Percentiles rank a stretch among this genome's conserved stretches.
phyloP scores from a whole-genome alignment of 1,284 basidiomycete genomes.

The Leucoagaricus sp. region DNA sequence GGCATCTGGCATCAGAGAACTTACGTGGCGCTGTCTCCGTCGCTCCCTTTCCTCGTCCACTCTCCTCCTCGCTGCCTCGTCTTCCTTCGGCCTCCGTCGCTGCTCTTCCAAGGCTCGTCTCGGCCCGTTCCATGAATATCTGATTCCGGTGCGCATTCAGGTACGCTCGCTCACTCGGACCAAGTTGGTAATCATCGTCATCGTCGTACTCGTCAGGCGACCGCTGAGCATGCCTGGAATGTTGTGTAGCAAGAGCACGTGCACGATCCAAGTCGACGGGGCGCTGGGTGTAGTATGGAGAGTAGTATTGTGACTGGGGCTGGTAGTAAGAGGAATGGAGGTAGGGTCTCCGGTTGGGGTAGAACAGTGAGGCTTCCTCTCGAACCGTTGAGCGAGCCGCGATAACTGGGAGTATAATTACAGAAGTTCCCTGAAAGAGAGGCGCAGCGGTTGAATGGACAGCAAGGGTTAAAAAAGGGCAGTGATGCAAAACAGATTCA shows the following conservation, averaged over 20 bases:
- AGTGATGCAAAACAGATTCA: too few relatives aligned
- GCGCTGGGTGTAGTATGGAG: too few relatives aligned
- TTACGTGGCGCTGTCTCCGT: slow-evolving; percentile 13
- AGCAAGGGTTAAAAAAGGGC: too few relatives aligned
- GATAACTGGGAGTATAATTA: too few relatives aligned
- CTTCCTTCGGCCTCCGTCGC: slow-evolving; percentile 22
- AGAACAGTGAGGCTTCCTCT: slow-evolving; percentile 20
- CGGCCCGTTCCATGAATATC: slow-evolving; percentile 20
- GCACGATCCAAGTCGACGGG: slow-evolving; percentile 16
- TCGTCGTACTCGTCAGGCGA: slow-evolving; percentile 35
- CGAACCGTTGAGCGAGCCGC: too few relatives aligned
- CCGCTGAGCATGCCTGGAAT: slow-evolving; percentile 33
- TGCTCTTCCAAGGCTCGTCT: too few relatives aligned
- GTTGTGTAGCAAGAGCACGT: slow-evolving; percentile 27
- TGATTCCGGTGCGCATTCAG: slow-evolving; percentile 26
- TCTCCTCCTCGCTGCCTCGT: slow-evolving; percentile 18
- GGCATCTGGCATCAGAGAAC: too few relatives aligned
- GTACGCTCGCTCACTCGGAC: slow-evolving; percentile 27
- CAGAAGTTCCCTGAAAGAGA: too few relatives aligned
- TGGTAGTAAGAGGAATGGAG: slow-evolving; percentile 20
- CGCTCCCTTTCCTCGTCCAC: slow-evolving; percentile 19
- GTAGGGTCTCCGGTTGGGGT: slow-evolving; percentile 23
- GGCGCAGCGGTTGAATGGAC: too few relatives aligned
- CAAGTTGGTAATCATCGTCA: slow-evolving; percentile 23
- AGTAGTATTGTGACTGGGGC: slow-evolving; percentile 8